These are phyloP conservation scores for Crithidia bombi DNA, from an alignment of 208 protist genomes.

Conservation along the genomic window DNA sequence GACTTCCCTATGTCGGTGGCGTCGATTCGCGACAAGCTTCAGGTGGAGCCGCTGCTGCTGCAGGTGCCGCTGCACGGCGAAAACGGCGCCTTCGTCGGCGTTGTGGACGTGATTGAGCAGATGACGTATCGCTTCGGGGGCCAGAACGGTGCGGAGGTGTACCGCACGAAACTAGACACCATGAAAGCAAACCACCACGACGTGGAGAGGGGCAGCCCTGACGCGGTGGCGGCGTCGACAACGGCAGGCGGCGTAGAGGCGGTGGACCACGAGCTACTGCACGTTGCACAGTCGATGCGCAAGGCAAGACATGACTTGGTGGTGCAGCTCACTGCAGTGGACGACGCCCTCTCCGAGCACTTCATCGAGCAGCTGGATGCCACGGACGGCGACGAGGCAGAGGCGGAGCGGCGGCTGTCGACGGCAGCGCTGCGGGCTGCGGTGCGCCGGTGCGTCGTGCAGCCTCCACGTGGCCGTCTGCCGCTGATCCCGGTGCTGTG, in stretches of 20 bases:
- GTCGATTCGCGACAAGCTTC: slow-evolving; percentile 82
- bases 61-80: slow-evolving; percentile 87
- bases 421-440: slow-evolving; percentile 52
- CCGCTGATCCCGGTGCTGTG: slow-evolving; percentile 87
- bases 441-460: slow-evolving; percentile 67
- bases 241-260: not conserved
- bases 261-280: slow-evolving; percentile 38
- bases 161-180: slow-evolving; percentile 9
- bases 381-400: slow-evolving; percentile 72
- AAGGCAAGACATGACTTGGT: slow-evolving; percentile 61
- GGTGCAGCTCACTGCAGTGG: slow-evolving; percentile 60
- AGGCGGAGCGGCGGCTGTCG: slow-evolving; percentile 67
- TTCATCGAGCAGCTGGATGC: slow-evolving; percentile 73
- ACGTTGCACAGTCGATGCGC: slow-evolving; percentile 46
- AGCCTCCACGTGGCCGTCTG: slow-evolving; percentile 20
- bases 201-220: no score
- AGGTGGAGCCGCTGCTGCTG: slow-evolving; percentile 83
- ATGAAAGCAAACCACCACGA: not conserved
- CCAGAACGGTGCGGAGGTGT: slow-evolving; percentile 54
- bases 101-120: slow-evolving; percentile 91
- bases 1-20: slow-evolving; percentile 71
- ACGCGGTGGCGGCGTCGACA: not conserved
- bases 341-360: slow-evolving; percentile 71
- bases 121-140: slow-evolving; percentile 67
- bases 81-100: slow-evolving; percentile 78